These are phyloP conservation scores for Lasiosphaeriaceae sp. DNA, from an alignment of 495 filamentous ascomycete species.

Conservation along the genomic window DNA sequence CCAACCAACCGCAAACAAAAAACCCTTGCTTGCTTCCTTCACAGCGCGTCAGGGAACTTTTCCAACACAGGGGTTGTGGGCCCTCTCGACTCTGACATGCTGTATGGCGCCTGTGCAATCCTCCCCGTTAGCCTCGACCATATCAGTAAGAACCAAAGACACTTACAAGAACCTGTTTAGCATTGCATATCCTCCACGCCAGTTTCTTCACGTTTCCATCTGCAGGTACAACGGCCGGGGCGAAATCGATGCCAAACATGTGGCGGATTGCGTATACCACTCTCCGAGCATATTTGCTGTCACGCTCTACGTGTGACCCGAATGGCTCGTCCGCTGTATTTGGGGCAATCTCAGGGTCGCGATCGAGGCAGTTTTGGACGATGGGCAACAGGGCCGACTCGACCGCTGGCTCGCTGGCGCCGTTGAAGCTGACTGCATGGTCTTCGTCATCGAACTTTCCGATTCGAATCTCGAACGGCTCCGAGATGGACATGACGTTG, in stretches of 20 bases:
- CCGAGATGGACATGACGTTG: conserved; percentile 92
- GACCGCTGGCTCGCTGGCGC: conserved; percentile 45
- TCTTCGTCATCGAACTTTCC: conserved; percentile 68
- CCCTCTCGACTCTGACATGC: conserved; percentile 58
- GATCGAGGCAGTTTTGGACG: conserved; percentile 86
- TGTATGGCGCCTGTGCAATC: conserved; percentile 55
- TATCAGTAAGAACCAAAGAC: background rate
- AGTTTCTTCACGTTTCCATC: conserved; percentile 90
- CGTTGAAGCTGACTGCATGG: conserved; percentile 46
- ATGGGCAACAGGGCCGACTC: conserved; percentile 76
- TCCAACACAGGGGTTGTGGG: conserved; percentile 49
- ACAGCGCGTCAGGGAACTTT: conserved; percentile 28
- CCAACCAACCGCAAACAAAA: background rate
- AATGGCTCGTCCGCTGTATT: conserved; percentile 75
- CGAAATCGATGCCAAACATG: conserved; percentile 98
- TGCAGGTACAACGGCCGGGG: conserved; percentile 84
- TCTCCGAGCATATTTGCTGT: conserved; percentile 81
- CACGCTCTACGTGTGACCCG: conserved; percentile 74
- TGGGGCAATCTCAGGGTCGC: conserved; percentile 87
- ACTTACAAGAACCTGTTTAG: conserved; percentile 89
- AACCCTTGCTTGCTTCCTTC: background rate
- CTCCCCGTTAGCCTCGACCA: conserved; percentile 9
- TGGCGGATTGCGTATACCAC: conserved; percentile 92
- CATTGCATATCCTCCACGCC: conserved; percentile 92
- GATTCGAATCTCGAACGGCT: conserved; percentile 88